Evolutionary conservation across 2,329 filamentous ascomycete species (phyloP).

Genomic region (Fusarium sp.): DNA sequence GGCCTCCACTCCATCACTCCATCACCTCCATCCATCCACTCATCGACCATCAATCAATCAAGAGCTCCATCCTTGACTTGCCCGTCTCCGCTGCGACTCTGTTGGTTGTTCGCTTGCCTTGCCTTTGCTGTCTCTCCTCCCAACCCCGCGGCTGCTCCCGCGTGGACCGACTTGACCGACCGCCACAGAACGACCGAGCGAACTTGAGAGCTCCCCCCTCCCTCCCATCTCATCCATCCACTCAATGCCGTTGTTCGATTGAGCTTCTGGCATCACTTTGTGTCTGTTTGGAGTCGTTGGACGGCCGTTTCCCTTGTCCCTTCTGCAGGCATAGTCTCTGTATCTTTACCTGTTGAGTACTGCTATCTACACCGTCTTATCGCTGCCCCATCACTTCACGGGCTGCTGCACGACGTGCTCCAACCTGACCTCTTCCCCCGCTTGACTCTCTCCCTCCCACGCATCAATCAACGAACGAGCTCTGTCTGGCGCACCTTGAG

Average conservation of each 20-base stretch:
- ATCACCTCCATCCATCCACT: slow-evolving; percentile 8
- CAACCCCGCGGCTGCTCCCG: slow-evolving; percentile 37
- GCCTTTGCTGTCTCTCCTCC: background rate
- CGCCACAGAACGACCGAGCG: slow-evolving; percentile 33
- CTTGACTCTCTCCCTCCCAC: slow-evolving; percentile 1
- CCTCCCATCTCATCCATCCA: slow-evolving; percentile 1
- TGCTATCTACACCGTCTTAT: background rate
- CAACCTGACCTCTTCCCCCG: slow-evolving; percentile 1
- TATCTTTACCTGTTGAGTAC: slow-evolving; percentile 8
- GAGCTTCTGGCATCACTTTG: background rate
- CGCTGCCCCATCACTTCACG: background rate
- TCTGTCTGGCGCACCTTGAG: slow-evolving; percentile 3
- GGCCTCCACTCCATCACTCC: slow-evolving; percentile 3
- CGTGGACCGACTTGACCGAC: slow-evolving; percentile 35
- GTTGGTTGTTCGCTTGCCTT: background rate
- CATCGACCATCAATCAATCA: slow-evolving; percentile 6
- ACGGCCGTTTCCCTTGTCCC: background rate
- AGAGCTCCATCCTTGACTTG: background rate
- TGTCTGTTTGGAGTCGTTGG: background rate
- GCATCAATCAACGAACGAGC: slow-evolving; percentile 3
- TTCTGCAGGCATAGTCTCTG: slow-evolving; percentile 6
- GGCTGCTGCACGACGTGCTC: background rate
- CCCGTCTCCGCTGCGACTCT: background rate
- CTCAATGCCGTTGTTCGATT: background rate
- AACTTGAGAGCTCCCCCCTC: slow-evolving; percentile 7